Evolutionary conservation across 1,139 yeast species (phyloP), one percentile per base, ranked within the genome.

Genomic region (Kurtzmaniella quercitrusa): DNA sequence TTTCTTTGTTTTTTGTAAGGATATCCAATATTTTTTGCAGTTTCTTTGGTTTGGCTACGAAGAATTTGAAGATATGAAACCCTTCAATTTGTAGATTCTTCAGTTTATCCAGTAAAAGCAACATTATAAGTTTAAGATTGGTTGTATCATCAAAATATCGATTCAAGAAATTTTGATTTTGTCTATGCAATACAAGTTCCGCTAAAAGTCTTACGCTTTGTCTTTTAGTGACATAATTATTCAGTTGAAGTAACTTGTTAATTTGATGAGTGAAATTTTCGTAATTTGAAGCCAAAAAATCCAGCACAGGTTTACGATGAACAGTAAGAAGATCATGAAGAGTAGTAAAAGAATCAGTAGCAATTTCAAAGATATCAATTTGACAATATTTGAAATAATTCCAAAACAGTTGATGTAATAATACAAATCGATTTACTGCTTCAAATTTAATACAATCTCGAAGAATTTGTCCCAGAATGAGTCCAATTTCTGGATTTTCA

Each of bases 1-100:
- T 87, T 42, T 77, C 83, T 57, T 89, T 82, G 62, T 93, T 93
- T 57, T 90, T 90, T 38, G 82, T 79, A 52, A 93, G 69, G 18
- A 93, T 86, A 60, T 91, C 97, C 47, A 78, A 68, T 2, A 93
- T 82, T 10, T 85, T 81, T 58, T 83, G 89, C 1, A 90, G 75
- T 62, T 91, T 91, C 52, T 85, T 83, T 6, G 98, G 98, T 61
- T 93, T 93, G 7, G 97, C 98, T 31, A 90, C 91, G 64, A 93
- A 89, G 37, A 84, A 87, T 63, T 93, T 93, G 68, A 93, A 93
- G 34, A 93, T 85, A 55, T 93, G 93, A 59, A 93, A 93, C 3
- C 96, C 93, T 62, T 93, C 98, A 46, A 82, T 68, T 60, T 90
- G 96, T 48, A 93, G 73, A 60, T 90, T 91, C 55, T 85, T 87